phyloP scores from a whole-genome alignment of 345 rosid genomes.

The Salix suchowensis region DNA sequence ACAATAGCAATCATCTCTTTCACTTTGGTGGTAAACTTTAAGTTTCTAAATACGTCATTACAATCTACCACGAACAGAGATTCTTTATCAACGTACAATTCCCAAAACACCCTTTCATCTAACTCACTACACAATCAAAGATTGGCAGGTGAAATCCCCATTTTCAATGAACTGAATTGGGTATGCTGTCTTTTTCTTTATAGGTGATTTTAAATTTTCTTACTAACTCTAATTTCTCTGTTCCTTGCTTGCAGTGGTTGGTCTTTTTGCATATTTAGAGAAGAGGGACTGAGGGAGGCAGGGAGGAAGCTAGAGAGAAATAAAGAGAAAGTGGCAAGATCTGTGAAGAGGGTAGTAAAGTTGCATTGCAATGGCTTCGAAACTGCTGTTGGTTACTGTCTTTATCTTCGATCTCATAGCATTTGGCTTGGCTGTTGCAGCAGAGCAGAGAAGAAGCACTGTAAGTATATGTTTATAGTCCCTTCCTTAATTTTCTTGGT shows the following conservation, averaged over 20 bases:
- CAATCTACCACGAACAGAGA: not conserved
- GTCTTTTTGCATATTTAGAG: conserved; percentile 17
- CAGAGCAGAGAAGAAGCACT: conserved; percentile 93
- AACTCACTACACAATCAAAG: not conserved
- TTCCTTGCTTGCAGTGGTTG: conserved; percentile 5
- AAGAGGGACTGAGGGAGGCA: conserved; percentile 15
- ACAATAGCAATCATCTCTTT: no score
- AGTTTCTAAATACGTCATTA: not conserved
- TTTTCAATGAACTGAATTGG: conserved; percentile 22
- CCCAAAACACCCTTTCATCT: conserved; percentile 4
- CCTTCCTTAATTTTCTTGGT: not conserved
- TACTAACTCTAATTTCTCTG: not conserved
- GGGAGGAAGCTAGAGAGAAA: not conserved
- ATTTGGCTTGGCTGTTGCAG: conserved; percentile 86
- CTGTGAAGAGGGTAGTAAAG: conserved; percentile 21
- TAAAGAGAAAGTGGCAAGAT: conserved; percentile 16
- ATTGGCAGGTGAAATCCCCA: conserved; percentile 27
- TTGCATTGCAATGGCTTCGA: conserved; percentile 61
- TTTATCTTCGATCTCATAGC: conserved; percentile 80
- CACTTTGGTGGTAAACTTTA: no score
- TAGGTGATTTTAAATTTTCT: conserved; percentile 1
- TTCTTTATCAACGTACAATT: not conserved
- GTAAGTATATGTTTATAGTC: conserved; percentile 38
- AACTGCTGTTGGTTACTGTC: conserved; percentile 57
- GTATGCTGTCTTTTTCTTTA: conserved; percentile 39